These are phyloP conservation scores for Rhynchosporium secalis DNA, from an alignment of 2,329 filamentous ascomycete species.

Conservation along the genomic window DNA sequence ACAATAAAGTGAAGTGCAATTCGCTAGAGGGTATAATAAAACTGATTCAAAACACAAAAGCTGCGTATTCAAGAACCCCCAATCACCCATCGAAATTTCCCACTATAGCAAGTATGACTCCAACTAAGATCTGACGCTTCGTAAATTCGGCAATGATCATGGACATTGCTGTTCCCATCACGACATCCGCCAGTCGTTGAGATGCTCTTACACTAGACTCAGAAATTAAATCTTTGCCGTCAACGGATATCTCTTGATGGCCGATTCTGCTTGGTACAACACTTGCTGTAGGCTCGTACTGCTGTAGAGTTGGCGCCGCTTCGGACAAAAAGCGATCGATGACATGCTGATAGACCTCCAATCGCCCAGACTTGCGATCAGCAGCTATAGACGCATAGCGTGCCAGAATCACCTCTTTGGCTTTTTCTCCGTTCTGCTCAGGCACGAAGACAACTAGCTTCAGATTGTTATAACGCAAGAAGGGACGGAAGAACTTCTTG, in stretches of 20 bases:
- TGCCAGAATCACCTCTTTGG: conserved; percentile 16
- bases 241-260: conserved; percentile 4
- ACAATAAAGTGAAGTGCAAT: not conserved
- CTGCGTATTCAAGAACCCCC: not conserved
- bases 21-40: conserved; percentile 6
- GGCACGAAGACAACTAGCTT: conserved; percentile 22
- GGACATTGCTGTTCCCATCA: conserved; percentile 21
- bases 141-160: conserved; percentile 24
- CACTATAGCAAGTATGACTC: conserved; percentile 9
- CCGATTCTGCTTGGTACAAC: not conserved
- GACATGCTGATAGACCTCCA: conserved; percentile 20
- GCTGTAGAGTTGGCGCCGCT: not conserved
- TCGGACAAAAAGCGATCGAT: conserved; percentile 16
- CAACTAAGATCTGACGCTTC: conserved; percentile 19
- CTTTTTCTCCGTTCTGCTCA: not conserved
- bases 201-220: not conserved
- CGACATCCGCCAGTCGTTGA: conserved; percentile 20
- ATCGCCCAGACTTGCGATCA: conserved; percentile 21
- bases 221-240: not conserved
- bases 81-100: conserved; percentile 12
- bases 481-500: conserved; percentile 4
- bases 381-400: conserved; percentile 16
- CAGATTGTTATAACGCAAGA: conserved; percentile 19
- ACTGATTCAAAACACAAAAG: not conserved
- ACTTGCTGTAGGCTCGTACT: not conserved